A percentile compares a stretch with the other conserved stretches of the same genome.
Evolutionary conservation across 305 asterid species (phyloP).

Genomic region (Fraxinus sp.): DNA sequence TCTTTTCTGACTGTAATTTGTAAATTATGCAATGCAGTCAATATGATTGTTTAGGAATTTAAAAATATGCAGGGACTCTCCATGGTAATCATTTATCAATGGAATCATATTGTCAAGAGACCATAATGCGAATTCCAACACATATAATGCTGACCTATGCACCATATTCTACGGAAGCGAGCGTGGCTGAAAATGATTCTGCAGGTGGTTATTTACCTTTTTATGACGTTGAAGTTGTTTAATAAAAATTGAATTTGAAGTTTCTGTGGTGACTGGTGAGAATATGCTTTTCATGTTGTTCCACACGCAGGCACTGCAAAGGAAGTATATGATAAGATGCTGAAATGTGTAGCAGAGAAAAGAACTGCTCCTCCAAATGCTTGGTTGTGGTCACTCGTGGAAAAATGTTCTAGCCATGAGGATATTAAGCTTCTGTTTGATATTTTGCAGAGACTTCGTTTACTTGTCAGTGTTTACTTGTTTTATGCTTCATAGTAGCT

Average conservation of each 20-base stretch:
- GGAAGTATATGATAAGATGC: slow-evolving; percentile 65
- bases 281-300: slow-evolving; percentile 23
- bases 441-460: slow-evolving; percentile 68
- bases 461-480: slow-evolving; percentile 59
- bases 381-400: slow-evolving; percentile 73
- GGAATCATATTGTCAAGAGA: slow-evolving; percentile 21
- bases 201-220: slow-evolving; percentile 47
- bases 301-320: slow-evolving; percentile 63
- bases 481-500: slow-evolving; percentile 15
- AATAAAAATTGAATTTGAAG: background rate
- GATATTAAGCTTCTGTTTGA: slow-evolving; percentile 74
- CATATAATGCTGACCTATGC: slow-evolving; percentile 32
- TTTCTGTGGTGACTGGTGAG: background rate
- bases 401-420: slow-evolving; percentile 58
- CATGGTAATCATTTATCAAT: slow-evolving; percentile 22
- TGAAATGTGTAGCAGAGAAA: slow-evolving; percentile 47
- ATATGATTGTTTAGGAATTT: slow-evolving; percentile 5
- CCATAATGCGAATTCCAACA: slow-evolving; percentile 18
- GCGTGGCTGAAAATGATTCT: slow-evolving; percentile 34
- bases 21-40: background rate
- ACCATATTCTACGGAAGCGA: slow-evolving; percentile 48
- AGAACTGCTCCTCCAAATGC: slow-evolving; percentile 89
- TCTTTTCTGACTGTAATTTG: background rate
- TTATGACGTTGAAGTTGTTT: slow-evolving; percentile 1
- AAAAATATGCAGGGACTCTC: slow-evolving; percentile 36